phyloP scores from a whole-genome alignment of 169 alveolate species.

The Plasmodium falciparum region DNA sequence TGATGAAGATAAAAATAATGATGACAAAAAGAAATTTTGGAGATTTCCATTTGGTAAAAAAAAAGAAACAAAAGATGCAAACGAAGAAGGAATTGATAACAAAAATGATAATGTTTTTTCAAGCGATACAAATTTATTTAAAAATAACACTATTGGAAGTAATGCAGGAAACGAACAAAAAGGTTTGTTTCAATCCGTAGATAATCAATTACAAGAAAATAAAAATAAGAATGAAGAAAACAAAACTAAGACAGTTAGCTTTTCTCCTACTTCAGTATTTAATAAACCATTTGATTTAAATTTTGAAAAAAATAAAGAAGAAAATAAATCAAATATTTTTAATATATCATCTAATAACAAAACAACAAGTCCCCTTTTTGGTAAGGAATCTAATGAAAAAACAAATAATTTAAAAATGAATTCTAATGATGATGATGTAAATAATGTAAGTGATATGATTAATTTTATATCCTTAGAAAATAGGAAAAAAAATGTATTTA shows the following conservation, averaged over 20 bases:
- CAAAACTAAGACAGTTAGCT: background rate
- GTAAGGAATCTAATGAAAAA: background rate
- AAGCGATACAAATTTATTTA: background rate
- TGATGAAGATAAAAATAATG: conserved; percentile 38
- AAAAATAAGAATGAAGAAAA: conserved; percentile 53
- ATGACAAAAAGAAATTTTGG: conserved; percentile 58
- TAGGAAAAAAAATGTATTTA: conserved; percentile 72
- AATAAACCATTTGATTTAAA: conserved; percentile 25
- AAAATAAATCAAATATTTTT: conserved; percentile 13
- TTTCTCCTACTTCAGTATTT: conserved; percentile 21
- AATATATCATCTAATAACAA: conserved; percentile 5
- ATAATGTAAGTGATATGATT: conserved; percentile 47
- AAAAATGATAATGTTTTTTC: background rate
- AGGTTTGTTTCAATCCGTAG: background rate
- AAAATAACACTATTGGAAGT: background rate
- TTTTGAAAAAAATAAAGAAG: conserved; percentile 25
- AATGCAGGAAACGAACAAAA: background rate
- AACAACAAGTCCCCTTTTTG: too few species aligned
- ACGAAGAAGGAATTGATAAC: conserved; percentile 8
- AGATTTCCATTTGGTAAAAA: conserved; percentile 42
- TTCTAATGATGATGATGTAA: conserved; percentile 41
- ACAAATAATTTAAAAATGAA: conserved; percentile 2
- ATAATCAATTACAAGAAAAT: conserved; percentile 10
- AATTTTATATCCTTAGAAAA: conserved; percentile 55
- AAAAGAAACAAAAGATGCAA: conserved; percentile 21